phyloP scores from a whole-genome alignment of 495 filamentous ascomycete genomes.

The Pseudomonodictys pantanalensis region DNA sequence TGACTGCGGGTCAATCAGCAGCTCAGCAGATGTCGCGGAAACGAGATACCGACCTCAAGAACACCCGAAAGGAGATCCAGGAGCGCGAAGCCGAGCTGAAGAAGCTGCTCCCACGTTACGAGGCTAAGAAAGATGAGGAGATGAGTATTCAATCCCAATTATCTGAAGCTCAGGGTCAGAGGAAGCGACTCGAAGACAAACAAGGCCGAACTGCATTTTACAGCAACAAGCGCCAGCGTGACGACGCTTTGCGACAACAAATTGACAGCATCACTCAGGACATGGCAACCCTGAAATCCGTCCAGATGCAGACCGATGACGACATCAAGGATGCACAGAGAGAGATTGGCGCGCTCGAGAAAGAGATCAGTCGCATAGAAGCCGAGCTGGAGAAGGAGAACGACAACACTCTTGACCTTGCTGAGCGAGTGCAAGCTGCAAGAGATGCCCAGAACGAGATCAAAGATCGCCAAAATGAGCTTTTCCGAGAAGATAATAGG shows the following conservation, averaged over 20 bases:
- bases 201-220: constrained; percentile 89
- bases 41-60: constrained; percentile 69
- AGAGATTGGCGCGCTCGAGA: constrained; percentile 68
- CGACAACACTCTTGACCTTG: constrained; percentile 65
- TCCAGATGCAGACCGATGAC: constrained; percentile 76
- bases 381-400: constrained; percentile 74
- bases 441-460: constrained; percentile 79
- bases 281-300: constrained; percentile 73
- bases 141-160: constrained; percentile 63
- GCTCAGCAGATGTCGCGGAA: constrained; percentile 65
- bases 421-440: constrained; percentile 69
- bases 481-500: constrained; percentile 88
- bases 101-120: constrained; percentile 71
- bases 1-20: constrained; percentile 76
- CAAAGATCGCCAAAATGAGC: constrained; percentile 81
- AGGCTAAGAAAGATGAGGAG: constrained; percentile 69
- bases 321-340: constrained; percentile 74
- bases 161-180: constrained; percentile 67
- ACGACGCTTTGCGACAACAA: constrained; percentile 75
- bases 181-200: constrained; percentile 85
- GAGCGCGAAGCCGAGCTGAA: constrained; percentile 72
- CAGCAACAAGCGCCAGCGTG: constrained; percentile 81
- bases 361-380: constrained; percentile 66
- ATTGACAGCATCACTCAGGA: constrained; percentile 76
- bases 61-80: constrained; percentile 71